Percentiles rank a stretch among this genome's conserved stretches.
Evolutionary conservation across 345 rosid genomes (phyloP).

Genomic region (Eutrema yunnanense): DNA sequence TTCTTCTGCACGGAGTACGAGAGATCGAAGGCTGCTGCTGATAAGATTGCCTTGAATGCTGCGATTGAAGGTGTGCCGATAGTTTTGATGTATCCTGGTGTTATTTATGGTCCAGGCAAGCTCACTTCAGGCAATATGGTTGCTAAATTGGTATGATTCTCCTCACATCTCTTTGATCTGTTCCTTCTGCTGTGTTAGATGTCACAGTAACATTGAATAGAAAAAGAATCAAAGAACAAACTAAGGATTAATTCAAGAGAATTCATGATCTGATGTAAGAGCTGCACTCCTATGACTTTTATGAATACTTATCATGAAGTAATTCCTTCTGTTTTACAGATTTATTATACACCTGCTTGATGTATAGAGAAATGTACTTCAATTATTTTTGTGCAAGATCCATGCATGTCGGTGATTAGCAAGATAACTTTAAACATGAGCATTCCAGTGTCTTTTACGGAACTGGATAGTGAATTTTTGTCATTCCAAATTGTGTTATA

Average conservation of each 20-base stretch:
- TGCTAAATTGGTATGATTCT: slow-evolving; percentile 60
- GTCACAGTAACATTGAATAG: neutral
- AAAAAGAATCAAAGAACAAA: neutral
- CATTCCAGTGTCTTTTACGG: neutral
- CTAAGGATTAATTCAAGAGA: neutral
- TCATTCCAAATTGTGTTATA: neutral
- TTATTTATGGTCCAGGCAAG: slow-evolving; percentile 82
- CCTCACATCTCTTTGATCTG: neutral
- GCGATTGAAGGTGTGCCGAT: slow-evolving; percentile 66
- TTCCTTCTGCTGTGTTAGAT: neutral
- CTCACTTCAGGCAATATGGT: slow-evolving; percentile 68
- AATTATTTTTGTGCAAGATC: neutral
- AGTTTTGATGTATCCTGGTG: slow-evolving; percentile 75
- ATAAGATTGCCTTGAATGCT: slow-evolving; percentile 67
- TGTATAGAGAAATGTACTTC: neutral
- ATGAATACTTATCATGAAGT: neutral
- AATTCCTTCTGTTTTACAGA: neutral
- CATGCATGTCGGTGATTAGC: neutral
- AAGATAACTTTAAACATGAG: neutral
- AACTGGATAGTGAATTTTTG: neutral
- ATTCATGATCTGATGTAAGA: neutral
- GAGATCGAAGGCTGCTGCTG: slow-evolving; percentile 69
- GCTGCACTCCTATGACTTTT: neutral
- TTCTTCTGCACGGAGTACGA: slow-evolving; percentile 84
- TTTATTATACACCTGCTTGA: neutral